Evolutionary conservation across 768 basidiomycete species (phyloP).

Genomic region (Xerocomellus amylosporus): DNA sequence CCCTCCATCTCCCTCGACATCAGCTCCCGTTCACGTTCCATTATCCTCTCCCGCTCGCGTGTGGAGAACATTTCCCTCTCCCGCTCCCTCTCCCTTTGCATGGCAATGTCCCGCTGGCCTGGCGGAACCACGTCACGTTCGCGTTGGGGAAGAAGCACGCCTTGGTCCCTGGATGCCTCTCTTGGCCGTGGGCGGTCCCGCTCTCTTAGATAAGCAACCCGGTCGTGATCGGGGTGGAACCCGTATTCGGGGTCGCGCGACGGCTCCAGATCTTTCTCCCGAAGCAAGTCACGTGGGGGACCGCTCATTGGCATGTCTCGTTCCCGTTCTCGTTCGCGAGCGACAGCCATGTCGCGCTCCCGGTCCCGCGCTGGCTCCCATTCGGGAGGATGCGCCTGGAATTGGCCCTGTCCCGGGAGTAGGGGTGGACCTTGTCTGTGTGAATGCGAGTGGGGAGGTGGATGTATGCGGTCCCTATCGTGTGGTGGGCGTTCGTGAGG

Average conservation of each 20-base stretch:
- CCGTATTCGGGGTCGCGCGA: constrained; percentile 25
- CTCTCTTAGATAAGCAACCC: constrained; percentile 21
- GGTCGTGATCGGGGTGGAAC: constrained; percentile 23
- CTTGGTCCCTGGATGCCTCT: constrained; percentile 19
- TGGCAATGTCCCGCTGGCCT: constrained; percentile 20
- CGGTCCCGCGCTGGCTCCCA: constrained; percentile 28
- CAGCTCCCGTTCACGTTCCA: constrained; percentile 25
- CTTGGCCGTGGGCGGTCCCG: constrained; percentile 23
- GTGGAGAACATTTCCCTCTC: constrained; percentile 19
- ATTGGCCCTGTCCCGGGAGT: constrained; percentile 33
- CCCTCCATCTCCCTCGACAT: constrained; percentile 25
- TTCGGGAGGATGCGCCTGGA: constrained; percentile 28
- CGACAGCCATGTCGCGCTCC: constrained; percentile 18
- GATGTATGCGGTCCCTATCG: constrained; percentile 30
- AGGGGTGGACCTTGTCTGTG: constrained; percentile 18
- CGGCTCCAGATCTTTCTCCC: constrained; percentile 26
- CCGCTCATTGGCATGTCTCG: constrained; percentile 21
- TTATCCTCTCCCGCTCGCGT: constrained; percentile 25
- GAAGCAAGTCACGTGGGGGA: constrained; percentile 23
- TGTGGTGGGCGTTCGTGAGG: constrained; percentile 24
- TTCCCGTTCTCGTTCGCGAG: constrained; percentile 26
- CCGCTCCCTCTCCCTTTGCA: constrained; percentile 26
- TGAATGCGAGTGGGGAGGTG: constrained; percentile 21
- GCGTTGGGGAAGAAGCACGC: constrained; percentile 21
- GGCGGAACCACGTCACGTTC: constrained; percentile 21